Base-by-base conservation (phyloP, 1,139 yeast species). In the Pichia sp. region DNA sequence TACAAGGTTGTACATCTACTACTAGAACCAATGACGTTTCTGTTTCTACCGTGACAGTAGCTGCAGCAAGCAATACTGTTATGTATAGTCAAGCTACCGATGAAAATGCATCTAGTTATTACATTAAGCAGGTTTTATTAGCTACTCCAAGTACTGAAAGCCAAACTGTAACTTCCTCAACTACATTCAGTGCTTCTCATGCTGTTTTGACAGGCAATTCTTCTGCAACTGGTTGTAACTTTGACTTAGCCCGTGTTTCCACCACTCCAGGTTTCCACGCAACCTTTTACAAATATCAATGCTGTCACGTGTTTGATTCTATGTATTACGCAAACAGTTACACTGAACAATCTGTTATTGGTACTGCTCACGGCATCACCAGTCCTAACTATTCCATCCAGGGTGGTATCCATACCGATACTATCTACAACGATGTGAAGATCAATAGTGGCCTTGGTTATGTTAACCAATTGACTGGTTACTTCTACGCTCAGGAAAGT, bases 391-490 rank as follows among this genome's bases (percentile, higher is more conserved):
- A 55, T 40, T 38, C 49, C 8, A 19, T 49, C 19, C 30, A 10
- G 5, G 47, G 31, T 15, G n/a, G 19, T 2, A 34, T 47, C 8
- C n/a, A 38, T 34, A 47, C 45, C 3, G 13, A 51, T 7, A 68
- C 73, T 5, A 65, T 72, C 0, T 68, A 68, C 61, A 66, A 68
- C 50, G 65, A 68, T 64, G 61, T 66, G 62, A 68, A 66, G 45
- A 62, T 70, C 4, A 61, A 66, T 45, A 69, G 68, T 49, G 70
- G 71, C 10, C 63, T 64, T n/a, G 66, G 72, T n/a, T 62, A 69
- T 16, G 72, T 73, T 29, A 47, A 50, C 13, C 55, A 63, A 51
- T 55, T 58, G 31, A 58, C 63, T 3, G 66, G 67, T 54, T 65
- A 62, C 47, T 64, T 63, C 51, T 47, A 54, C n/a, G 61, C 68